These are phyloP conservation scores for Pholiota molesta DNA, from an alignment of 768 basidiomycete genomes.

Conservation along the genomic window DNA sequence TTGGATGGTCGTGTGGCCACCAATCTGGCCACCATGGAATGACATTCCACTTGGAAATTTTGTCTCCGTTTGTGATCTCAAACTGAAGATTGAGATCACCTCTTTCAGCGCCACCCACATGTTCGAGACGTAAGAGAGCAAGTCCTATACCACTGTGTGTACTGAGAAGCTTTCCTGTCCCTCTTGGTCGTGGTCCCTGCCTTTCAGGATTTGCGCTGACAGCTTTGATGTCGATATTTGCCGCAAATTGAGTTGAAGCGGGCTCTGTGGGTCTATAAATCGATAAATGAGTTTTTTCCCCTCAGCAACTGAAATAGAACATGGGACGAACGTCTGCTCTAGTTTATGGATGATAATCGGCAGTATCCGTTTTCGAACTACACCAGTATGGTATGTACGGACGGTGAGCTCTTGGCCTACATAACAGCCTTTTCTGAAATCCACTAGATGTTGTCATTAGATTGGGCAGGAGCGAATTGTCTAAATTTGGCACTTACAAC, in stretches of 20 bases:
- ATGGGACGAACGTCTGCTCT: constrained; percentile 31
- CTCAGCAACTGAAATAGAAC: constrained; percentile 2
- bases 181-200: constrained; percentile 58
- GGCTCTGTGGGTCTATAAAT: constrained; percentile 1
- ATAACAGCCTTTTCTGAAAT: constrained; percentile 97
- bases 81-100: constrained; percentile 49
- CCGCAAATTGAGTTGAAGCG: constrained; percentile 24
- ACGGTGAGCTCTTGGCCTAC: constrained; percentile 98
- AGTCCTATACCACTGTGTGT: constrained; percentile 65
- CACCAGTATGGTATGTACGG: constrained; percentile 93
- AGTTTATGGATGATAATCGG: constrained; percentile 66
- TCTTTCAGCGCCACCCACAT: constrained; percentile 56
- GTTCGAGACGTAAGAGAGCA: constrained; percentile 80
- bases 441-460: constrained; percentile 50
- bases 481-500: constrained; percentile 55
- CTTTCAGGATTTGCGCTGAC: constrained; percentile 19
- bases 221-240: constrained; percentile 41
- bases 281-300: neutral
- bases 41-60: constrained; percentile 40
- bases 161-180: constrained; percentile 75
- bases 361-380: constrained; percentile 86
- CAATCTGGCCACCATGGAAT: constrained; percentile 70
- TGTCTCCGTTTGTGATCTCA: constrained; percentile 31
- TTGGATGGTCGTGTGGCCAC: constrained; percentile 46
- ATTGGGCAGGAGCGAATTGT: constrained; percentile 2